Base-by-base conservation (phyloP, 306 rosid genomes). In the Begonia peltatifolia region DNA sequence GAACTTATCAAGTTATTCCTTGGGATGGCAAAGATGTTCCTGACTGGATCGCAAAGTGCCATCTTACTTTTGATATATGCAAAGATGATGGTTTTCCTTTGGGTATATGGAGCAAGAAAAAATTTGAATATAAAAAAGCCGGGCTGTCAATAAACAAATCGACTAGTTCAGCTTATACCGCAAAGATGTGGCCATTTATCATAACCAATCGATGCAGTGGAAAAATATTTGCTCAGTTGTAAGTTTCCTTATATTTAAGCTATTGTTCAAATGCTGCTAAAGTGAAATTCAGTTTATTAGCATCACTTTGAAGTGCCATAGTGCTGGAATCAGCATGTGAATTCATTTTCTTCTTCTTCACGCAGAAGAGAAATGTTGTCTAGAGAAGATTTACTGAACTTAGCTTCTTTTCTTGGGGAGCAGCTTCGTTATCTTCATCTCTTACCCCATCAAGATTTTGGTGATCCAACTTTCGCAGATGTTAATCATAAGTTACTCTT, bases 341-440 rank as follows among this genome's bases (percentile, higher is more conserved):
- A 43, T 65, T 55, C 38, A 30, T 30, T 35, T 57, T 53, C 59
- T 30, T 50, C 18, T 42, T 62, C 50, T 43, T 12, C 70, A 68
- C 69, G 76, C 92, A 90, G 99, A 66, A 80, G 95, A 69, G 85
- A 90, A 52, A 55, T 50, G 41, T 42, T 90, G 57, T 70, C 84
- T 48, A 53, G 67, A 72, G 92, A 76, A 64, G 99, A 79, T 63
- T 58, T 55, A 46, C 71, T 81, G 57, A 73, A 57, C 69, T 64
- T 90, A 59, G 95, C 95, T 62, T 80, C 94, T 50, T 90, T 90
- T 65, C 56, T 86, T 64, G 99, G 94, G 14, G 92, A 83, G 75
- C 92, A 83, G 72, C 71, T 90, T 52, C 68, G 64, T 52, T 68
- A 76, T 58, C 79, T 90, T 63, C 99, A 90, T 73, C 94, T 90